Evolutionary conservation across 2,329 filamentous ascomycete genomes (phyloP).

Genomic region (Fusarium torulosum): DNA sequence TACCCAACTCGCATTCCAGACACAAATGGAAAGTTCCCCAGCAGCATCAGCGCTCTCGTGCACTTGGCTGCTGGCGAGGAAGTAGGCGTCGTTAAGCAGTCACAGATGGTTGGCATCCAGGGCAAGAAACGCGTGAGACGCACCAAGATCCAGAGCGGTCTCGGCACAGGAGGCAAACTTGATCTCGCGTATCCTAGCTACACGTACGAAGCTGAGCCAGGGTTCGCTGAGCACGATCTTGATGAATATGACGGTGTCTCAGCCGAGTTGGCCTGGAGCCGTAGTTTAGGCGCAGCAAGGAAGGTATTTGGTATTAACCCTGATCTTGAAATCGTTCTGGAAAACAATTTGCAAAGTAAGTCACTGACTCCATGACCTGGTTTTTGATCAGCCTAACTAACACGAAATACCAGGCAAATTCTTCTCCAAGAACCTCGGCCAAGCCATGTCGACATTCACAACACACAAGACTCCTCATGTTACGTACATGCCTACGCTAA

Average conservation of each 20-base stretch:
- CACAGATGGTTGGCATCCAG: conserved; percentile 60
- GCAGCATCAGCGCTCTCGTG: conserved; percentile 55
- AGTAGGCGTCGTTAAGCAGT: conserved; percentile 57
- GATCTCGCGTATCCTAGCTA: conserved; percentile 57
- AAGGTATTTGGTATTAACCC: conserved; percentile 73
- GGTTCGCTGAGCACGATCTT: conserved; percentile 78
- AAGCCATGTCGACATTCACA: conserved; percentile 70
- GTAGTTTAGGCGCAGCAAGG: conserved; percentile 70
- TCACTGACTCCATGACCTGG: not conserved
- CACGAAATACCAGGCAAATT: conserved; percentile 60
- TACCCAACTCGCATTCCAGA: conserved; percentile 61
- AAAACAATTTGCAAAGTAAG: conserved; percentile 73
- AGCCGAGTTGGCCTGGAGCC: conserved; percentile 76
- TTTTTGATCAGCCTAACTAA: not conserved
- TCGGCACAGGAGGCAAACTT: conserved; percentile 55
- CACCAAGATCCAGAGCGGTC: conserved; percentile 53
- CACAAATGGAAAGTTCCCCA: conserved; percentile 57
- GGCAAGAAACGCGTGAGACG: conserved; percentile 56
- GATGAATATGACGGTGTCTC: conserved; percentile 75
- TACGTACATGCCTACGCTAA: conserved; percentile 74
- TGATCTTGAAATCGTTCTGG: conserved; percentile 74
- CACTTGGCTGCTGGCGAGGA: conserved; percentile 57
- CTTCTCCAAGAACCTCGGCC: conserved; percentile 66
- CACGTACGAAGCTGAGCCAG: conserved; percentile 64
- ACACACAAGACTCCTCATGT: conserved; percentile 76